Base-by-base conservation (phyloP, 208 protist species). In the Leishmania lainsoni region DNA sequence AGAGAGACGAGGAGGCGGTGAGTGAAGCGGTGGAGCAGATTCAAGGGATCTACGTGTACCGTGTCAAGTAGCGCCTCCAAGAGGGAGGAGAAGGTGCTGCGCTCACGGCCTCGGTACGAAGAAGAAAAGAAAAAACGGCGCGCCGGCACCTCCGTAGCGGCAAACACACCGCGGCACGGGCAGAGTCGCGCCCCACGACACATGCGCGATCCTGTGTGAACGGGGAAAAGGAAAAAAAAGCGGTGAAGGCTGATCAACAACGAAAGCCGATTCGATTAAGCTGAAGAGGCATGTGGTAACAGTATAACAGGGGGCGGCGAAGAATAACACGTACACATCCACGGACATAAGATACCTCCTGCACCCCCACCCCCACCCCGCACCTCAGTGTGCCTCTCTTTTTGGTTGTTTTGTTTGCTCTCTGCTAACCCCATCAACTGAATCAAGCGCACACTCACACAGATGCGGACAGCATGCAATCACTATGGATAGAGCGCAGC, bases 21-120 rank as follows among this genome's bases (percentile, higher is more conserved):
- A 75, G 49, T 6, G 90, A 93, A 58, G 51, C 91, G 76, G 68
- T 35, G 48, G 90, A 93, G 75, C 54, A 82, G 72, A 75, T 93
- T 16, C 74, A 70, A 2, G 86, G 86, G n/a, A 90, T 93, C 48
- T 81, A 66, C n/a, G 90, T 93, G 17, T 93, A 93, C 77, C 81
- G 83, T 52, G 88, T 93, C 8, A 71, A 80, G 63, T 93, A 87
- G 76, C 20, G 48, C 70, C 48, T 51, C 3, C 39, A 20, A 71
- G 69, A 54, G 20, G 17, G 26, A 5, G 69, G 32, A 12, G 10
- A 5, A 52, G 17, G 39, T 42, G 6, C 39, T 49, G 66, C 66
- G 66, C 66, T 22, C 39, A 48, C 20, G 39, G 48, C 35, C 9
- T 9, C 48, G 2, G 14, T 6, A 22, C 12, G 12, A 58, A 58